Percentiles rank a stretch among this genome's conserved stretches.
Conservation (phyloP, 176 grass and related monocot species). For the Carex kokanica region DNA sequence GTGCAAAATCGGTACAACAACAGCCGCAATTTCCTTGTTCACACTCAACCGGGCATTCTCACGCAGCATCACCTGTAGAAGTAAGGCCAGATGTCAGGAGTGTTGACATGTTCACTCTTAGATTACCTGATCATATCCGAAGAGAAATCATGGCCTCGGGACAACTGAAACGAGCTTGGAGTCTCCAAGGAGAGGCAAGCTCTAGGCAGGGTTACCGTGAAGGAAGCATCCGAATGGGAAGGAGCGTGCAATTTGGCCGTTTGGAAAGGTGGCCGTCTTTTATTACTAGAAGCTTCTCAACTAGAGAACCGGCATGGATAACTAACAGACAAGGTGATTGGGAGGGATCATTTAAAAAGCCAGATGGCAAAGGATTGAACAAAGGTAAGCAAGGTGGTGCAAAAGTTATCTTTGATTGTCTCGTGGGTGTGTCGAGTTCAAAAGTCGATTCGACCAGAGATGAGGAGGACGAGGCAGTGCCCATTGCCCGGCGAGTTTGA, state of each 20-base stretch:
- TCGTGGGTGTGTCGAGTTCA: constrained; percentile 21
- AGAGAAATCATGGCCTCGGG: constrained; percentile 44
- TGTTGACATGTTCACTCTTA: constrained; percentile 70
- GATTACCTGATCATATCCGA: constrained; percentile 60
- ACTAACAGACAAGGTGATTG: constrained; percentile 26
- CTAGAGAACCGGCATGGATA: constrained; percentile 55
- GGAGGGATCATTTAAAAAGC: constrained; percentile 23
- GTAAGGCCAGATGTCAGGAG: constrained; percentile 13
- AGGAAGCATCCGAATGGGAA: constrained; percentile 20
- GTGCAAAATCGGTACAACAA: constrained; percentile 42
- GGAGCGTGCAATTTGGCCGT: constrained; percentile 41
- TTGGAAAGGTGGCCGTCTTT: constrained; percentile 71
- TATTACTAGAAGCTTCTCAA: constrained; percentile 62
- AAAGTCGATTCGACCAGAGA: constrained; percentile 34
- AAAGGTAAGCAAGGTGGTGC: background rate
- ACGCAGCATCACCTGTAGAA: constrained; percentile 12
- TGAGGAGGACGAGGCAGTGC: constrained; percentile 48
- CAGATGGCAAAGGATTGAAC: background rate
- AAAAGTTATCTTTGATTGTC: constrained; percentile 50
- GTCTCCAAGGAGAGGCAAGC: constrained; percentile 32
- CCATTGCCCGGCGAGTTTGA: constrained; percentile 40
- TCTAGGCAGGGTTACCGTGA: constrained; percentile 41
- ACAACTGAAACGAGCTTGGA: constrained; percentile 30
- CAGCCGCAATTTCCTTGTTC: constrained; percentile 43
- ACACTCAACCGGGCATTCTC: constrained; percentile 76